Evolutionary conservation across 805 yeast genomes (phyloP).

Genomic region (Pichia rugopelliculosa): DNA sequence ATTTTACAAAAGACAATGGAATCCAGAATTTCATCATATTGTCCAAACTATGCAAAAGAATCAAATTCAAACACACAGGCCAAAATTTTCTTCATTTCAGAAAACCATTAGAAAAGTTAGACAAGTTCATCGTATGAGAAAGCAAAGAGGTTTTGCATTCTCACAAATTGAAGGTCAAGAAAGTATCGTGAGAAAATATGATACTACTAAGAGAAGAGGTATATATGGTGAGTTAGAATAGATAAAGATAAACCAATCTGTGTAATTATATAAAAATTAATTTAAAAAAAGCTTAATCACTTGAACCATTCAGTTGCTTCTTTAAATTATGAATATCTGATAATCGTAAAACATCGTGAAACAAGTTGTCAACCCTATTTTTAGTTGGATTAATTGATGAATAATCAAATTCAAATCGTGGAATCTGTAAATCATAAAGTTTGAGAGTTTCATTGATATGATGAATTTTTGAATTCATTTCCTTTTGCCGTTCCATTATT

Average conservation of each 20-base stretch:
- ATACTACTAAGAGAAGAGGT: slow-evolving; percentile 68
- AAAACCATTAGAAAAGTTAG: slow-evolving; percentile 95
- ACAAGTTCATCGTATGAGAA: slow-evolving; percentile 96
- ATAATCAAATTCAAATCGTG: not conserved
- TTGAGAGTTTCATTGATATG: not conserved
- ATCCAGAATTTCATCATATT: slow-evolving; percentile 87
- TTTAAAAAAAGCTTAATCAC: not conserved
- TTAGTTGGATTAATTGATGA: not conserved
- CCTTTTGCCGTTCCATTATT: not conserved
- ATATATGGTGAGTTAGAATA: slow-evolving; percentile 27
- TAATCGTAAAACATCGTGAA: not conserved
- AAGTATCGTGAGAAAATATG: slow-evolving; percentile 84
- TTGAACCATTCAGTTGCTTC: not conserved
- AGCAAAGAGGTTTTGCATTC: slow-evolving; percentile 97
- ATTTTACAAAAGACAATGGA: slow-evolving; percentile 84
- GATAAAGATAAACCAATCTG: not conserved
- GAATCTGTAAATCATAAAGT: not conserved
- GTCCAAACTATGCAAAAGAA: slow-evolving; percentile 96
- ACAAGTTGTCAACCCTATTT: not conserved
- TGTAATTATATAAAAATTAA: not conserved
- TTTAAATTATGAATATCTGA: not conserved
- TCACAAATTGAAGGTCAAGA: slow-evolving; percentile 95
- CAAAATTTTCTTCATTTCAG: slow-evolving; percentile 95
- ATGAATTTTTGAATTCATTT: not conserved
- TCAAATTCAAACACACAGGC: slow-evolving; percentile 87